These are phyloP conservation scores for Excoecaria cochinchinensis DNA, from an alignment of 345 rosid species.

Conservation along the genomic window DNA sequence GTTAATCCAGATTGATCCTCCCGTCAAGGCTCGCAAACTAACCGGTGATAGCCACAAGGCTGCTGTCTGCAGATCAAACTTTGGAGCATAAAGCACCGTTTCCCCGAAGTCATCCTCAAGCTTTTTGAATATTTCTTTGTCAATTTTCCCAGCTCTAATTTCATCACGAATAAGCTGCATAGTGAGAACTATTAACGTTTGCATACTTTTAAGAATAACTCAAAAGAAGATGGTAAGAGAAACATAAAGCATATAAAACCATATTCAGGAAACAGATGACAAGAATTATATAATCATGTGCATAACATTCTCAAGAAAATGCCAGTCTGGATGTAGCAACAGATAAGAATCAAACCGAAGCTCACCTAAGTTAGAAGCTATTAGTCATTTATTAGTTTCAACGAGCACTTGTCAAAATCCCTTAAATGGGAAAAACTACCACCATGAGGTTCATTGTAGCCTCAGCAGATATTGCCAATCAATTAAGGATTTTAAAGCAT, in stretches of 20 bases:
- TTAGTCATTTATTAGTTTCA: neutral
- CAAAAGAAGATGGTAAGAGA: too few relatives aligned
- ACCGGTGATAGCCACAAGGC: conserved; percentile 91
- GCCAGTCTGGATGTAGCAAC: too few relatives aligned
- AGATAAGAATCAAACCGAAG: too few relatives aligned
- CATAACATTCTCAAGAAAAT: too few relatives aligned
- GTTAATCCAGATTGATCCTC: neutral
- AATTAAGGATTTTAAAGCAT: neutral
- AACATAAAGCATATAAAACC: too few relatives aligned
- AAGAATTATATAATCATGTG: too few relatives aligned
- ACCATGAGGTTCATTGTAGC: neutral
- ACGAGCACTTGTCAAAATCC: neutral
- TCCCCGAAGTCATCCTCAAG: conserved; percentile 94
- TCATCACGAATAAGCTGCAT: conserved; percentile 90
- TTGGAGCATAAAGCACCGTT: conserved; percentile 90
- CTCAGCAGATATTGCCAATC: neutral
- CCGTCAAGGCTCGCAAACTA: conserved; percentile 29
- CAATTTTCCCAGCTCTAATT: conserved; percentile 74
- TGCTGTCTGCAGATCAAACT: conserved; percentile 90
- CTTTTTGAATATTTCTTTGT: conserved; percentile 89
- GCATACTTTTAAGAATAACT: too few relatives aligned
- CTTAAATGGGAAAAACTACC: neutral
- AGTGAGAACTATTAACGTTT: neutral
- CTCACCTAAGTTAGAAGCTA: too few relatives aligned
- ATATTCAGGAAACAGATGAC: too few relatives aligned